Percentiles rank a stretch among this genome's conserved stretches.
Evolutionary conservation across 2,329 filamentous ascomycete species (phyloP).

Genomic region (Coleophoma eucalyptorum): DNA sequence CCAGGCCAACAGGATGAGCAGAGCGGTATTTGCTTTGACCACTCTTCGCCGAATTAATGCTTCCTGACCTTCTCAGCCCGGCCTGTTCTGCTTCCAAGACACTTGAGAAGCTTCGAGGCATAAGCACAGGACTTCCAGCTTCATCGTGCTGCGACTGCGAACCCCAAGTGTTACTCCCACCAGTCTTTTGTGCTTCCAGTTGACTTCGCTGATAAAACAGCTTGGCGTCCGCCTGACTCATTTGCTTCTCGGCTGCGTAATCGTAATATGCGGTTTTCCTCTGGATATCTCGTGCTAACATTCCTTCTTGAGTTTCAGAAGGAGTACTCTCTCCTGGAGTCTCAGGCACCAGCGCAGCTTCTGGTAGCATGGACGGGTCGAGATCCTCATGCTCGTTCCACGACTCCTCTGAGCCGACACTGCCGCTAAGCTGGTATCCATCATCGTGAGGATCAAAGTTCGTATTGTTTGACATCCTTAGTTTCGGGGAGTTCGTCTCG

Average conservation of each 20-base stretch:
- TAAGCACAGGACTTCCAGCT: constrained; percentile 23
- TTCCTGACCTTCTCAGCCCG: constrained; percentile 19
- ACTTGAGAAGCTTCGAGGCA: constrained; percentile 19
- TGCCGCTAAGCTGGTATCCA: constrained; percentile 3
- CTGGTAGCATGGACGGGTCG: constrained; percentile 20
- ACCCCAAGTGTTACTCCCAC: constrained; percentile 25
- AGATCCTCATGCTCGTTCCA: constrained; percentile 13
- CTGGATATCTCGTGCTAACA: constrained; percentile 57
- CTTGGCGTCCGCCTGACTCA: constrained; percentile 92
- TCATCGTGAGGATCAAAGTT: constrained; percentile 8
- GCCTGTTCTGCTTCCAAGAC: constrained; percentile 17
- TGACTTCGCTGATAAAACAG: constrained; percentile 92
- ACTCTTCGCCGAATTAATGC: constrained; percentile 23
- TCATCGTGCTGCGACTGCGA: constrained; percentile 23
- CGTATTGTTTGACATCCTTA: constrained; percentile 1
- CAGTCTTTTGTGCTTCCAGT: constrained; percentile 39
- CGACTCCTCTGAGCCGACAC: constrained; percentile 11
- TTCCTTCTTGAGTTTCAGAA: constrained; percentile 34
- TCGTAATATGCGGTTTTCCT: constrained; percentile 86
- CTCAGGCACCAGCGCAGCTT: constrained; percentile 20
- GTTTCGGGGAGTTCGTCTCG: constrained; percentile 9
- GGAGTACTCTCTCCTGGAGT: constrained; percentile 17
- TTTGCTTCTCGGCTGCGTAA: constrained; percentile 86
- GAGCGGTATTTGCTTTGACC: constrained; percentile 19
- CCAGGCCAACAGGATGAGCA: constrained; percentile 21